A percentile compares a stretch with the other conserved stretches of the same genome.
Evolutionary conservation across 768 basidiomycete genomes (phyloP).

Genomic region (Boletales sp.): DNA sequence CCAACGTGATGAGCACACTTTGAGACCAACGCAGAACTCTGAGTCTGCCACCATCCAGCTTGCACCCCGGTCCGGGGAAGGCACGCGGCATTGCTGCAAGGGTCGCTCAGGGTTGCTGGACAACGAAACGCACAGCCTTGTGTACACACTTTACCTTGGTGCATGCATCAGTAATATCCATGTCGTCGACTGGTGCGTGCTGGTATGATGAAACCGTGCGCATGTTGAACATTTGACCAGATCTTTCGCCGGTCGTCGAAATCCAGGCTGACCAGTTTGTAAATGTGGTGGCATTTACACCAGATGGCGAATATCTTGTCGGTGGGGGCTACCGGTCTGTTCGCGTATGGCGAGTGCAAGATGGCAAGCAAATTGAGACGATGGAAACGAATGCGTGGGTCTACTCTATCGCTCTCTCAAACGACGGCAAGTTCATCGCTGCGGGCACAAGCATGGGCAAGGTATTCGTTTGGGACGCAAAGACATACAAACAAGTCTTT

Average conservation of each 20-base stretch:
- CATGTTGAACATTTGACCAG: not conserved
- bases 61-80: no score
- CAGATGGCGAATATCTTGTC: not conserved
- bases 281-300: not conserved
- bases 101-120: no score
- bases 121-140: no score
- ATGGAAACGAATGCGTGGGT: not conserved
- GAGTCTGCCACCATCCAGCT: no score
- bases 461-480: not conserved
- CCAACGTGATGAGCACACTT: no score
- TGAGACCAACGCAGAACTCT: no score
- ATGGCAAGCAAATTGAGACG: not conserved
- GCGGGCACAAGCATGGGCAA: not conserved
- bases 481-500: not conserved
- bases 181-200: not conserved
- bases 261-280: not conserved
- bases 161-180: no score
- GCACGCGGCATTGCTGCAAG: no score
- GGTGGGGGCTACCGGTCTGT: not conserved
- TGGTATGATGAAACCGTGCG: not conserved
- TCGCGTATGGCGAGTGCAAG: conserved; percentile 1
- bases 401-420: no score
- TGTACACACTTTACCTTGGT: no score
- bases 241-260: not conserved
- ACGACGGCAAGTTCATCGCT: not conserved